Conservation (phyloP, 1,139 yeast genomes). For the Sugiyamaella neomexicana region DNA sequence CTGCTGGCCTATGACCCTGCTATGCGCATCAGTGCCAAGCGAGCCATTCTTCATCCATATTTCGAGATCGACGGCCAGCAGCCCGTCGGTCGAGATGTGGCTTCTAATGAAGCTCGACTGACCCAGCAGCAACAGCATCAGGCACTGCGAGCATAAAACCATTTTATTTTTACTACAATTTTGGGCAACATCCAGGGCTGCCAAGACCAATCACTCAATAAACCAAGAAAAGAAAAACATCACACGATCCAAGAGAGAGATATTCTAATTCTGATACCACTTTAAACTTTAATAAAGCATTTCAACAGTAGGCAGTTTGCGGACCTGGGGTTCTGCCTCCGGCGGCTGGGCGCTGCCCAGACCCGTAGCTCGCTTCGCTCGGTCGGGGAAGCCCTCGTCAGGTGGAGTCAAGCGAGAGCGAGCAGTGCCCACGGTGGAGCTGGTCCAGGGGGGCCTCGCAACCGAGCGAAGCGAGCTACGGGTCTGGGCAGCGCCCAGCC, state of each 20-base stretch:
- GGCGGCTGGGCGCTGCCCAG: constrained; percentile 2
- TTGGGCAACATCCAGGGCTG: neutral
- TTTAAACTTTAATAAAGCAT: neutral
- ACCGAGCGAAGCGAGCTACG: neutral
- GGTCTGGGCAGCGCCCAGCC: neutral
- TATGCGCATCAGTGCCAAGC: constrained; percentile 87
- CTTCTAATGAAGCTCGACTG: constrained; percentile 1
- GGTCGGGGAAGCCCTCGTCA: too few species aligned
- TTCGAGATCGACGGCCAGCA: constrained; percentile 43
- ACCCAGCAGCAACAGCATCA: constrained; percentile 13
- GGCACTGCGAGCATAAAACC: constrained; percentile 10
- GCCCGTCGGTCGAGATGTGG: constrained; percentile 8
- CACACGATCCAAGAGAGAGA: neutral
- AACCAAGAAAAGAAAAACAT: neutral
- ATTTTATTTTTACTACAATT: neutral
- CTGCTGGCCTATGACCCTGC: constrained; percentile 92
- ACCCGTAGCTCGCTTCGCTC: neutral
- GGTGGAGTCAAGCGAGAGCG: too few species aligned
- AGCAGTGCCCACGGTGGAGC: too few species aligned
- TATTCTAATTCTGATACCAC: neutral
- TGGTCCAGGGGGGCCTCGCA: neutral
- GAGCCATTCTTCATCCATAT: constrained; percentile 89
- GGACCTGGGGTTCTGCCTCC: neutral
- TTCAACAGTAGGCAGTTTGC: too few species aligned
- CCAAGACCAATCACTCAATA: neutral